Evolutionary conservation across 2,329 filamentous ascomycete genomes (phyloP), one percentile per base, ranked within the genome.

Genomic region (Tolypocladium tundrense): DNA sequence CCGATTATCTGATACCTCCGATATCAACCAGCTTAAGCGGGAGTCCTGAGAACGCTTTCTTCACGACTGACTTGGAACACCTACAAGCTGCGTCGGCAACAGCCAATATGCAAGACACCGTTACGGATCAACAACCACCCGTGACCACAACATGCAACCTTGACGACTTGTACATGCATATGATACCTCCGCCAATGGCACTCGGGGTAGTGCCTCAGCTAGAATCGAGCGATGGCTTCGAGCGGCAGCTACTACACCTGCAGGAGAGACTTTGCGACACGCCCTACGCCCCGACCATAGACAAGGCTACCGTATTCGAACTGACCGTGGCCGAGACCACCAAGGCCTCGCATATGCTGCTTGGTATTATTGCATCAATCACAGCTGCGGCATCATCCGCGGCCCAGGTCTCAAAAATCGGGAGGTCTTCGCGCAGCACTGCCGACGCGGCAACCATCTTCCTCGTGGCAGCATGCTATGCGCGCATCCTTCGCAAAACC

Each of bases 401-500:
- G 4, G n/a, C n/a, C n/a, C 4, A 43, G 3, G 10, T 13, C 11
- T 10, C n/a, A n/a, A 24, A 24, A 1, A 13, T 24, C 7, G n/a
- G n/a, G 41, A 43, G n/a, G 3, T 43, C n/a, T 21, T 24, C 41
- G 3, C 41, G 48, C 39, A 41, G 40, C 40, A 50, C 41, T n/a
- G 54, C 53, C 19, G 45, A 39, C 35, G 55, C 53, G n/a, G 55
- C 53, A 13, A 58, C 45, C 4, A 55, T 58, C 10, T 53, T 58
- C 43, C 53, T 55, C 27, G 45, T 58, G n/a, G 53, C 53, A 39
- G 48, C 57, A 9, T 58, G 57, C 45, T 58, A 58, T 31, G 39
- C 54, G 27, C 57, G 54, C 27, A 52, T 58, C 24, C 43, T 58
- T 8, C 43, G 42, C 39, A 55, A 55, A 39, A 37, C 55, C 40